A percentile compares a stretch with the other conserved stretches of the same genome.
Conservation (phyloP, 192 early-diverging fungal genomes). For the Coemansia sp. region DNA sequence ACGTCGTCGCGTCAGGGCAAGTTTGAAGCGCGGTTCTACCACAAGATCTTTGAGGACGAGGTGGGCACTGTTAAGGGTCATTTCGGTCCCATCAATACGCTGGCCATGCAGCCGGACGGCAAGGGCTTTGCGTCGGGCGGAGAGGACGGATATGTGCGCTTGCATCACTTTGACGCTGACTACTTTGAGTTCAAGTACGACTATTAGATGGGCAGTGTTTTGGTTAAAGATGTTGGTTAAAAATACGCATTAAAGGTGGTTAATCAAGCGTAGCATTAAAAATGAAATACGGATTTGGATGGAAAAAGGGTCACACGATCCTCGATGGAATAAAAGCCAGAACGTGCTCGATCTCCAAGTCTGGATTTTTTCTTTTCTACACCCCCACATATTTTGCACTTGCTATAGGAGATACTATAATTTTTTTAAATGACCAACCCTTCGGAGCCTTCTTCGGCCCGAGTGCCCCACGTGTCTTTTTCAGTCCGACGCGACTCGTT, state of each 20-base stretch:
- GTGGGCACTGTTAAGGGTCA: slow-evolving; percentile 96
- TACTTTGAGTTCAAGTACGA: slow-evolving; percentile 90
- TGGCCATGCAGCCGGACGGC: slow-evolving; percentile 95
- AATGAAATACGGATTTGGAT: no score
- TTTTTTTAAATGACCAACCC: no score
- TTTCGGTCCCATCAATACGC: slow-evolving; percentile 99
- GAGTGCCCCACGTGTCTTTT: slow-evolving; percentile 8
- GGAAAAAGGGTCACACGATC: no score
- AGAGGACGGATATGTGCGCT: slow-evolving; percentile 96
- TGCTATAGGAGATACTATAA: no score
- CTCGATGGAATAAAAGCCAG: no score
- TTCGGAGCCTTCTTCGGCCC: not conserved
- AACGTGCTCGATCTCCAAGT: no score
- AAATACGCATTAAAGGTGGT: no score
- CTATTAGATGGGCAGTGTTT: slow-evolving; percentile 17
- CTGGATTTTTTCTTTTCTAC: no score
- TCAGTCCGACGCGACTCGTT: slow-evolving; percentile 55
- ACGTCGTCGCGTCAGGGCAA: slow-evolving; percentile 88
- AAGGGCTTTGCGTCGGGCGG: slow-evolving; percentile 92
- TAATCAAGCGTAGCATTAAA: no score
- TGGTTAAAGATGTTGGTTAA: no score
- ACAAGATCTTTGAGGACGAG: slow-evolving; percentile 94
- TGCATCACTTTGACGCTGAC: slow-evolving; percentile 94
- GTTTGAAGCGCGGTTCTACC: slow-evolving; percentile 98
- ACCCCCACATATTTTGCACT: no score